Evolutionary conservation across 106 monocot genomes (phyloP).

Genomic region (Amphibolis antarctica): DNA sequence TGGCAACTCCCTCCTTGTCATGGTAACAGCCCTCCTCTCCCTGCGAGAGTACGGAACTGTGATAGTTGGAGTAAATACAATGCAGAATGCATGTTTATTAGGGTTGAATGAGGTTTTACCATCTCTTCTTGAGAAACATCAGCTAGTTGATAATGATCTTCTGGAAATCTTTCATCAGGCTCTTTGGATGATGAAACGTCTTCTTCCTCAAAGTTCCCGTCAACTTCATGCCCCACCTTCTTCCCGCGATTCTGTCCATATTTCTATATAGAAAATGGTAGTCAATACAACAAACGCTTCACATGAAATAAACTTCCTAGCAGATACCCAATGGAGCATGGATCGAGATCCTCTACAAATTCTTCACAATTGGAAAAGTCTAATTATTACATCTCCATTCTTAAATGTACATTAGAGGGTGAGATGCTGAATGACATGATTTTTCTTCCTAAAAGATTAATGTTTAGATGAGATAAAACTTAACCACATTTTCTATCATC

Average conservation of each 20-base stretch:
- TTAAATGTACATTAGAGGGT: no score
- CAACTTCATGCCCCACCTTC: constrained; percentile 50
- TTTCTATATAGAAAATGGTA: not conserved
- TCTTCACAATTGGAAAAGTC: no score
- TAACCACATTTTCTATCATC: no score
- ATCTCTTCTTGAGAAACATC: constrained; percentile 32
- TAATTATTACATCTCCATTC: no score
- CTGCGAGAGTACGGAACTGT: constrained; percentile 8
- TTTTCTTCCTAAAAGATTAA: no score
- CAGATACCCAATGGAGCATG: no score
- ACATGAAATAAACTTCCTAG: not conserved
- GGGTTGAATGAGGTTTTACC: constrained; percentile 15
- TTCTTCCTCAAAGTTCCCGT: constrained; percentile 49
- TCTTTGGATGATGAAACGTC: constrained; percentile 34
- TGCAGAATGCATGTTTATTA: no score
- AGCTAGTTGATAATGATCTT: constrained; percentile 24
- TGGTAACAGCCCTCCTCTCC: constrained; percentile 28
- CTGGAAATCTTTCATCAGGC: constrained; percentile 30
- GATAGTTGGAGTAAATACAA: not conserved
- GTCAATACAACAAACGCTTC: no score
- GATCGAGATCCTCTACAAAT: no score
- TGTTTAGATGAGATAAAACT: no score
- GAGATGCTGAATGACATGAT: no score
- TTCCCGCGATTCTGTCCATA: constrained; percentile 35
- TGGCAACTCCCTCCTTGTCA: constrained; percentile 33